Evolutionary conservation across 169 alveolate species (phyloP).

Genomic region (Plasmodium chabaudi): DNA sequence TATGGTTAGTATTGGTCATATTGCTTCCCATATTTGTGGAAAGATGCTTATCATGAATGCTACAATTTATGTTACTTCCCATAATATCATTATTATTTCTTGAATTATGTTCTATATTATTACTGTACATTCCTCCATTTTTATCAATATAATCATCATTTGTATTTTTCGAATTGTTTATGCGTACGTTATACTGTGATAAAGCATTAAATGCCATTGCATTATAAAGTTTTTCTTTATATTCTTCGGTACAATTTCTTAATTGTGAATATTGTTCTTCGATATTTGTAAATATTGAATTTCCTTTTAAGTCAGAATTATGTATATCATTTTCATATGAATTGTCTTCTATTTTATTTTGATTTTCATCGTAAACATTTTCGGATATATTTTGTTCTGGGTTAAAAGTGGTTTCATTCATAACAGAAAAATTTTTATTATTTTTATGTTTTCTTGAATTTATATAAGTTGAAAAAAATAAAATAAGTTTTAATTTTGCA

Average conservation of each 20-base stretch:
- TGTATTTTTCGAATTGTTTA: slow-evolving; percentile 7
- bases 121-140: neutral
- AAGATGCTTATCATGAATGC: too few relatives aligned
- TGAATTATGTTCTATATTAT: neutral
- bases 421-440: slow-evolving; percentile 28
- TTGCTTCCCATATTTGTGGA: neutral
- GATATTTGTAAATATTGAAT: slow-evolving; percentile 5
- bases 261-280: slow-evolving; percentile 34
- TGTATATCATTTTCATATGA: slow-evolving; percentile 17
- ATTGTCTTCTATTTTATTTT: slow-evolving; percentile 4
- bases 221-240: slow-evolving; percentile 48
- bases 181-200: slow-evolving; percentile 17
- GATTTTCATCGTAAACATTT: slow-evolving; percentile 29
- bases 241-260: slow-evolving; percentile 22
- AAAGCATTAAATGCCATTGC: slow-evolving; percentile 29
- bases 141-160: slow-evolving; percentile 24
- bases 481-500: slow-evolving; percentile 72
- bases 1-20: neutral
- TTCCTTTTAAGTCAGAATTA: slow-evolving; percentile 2
- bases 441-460: slow-evolving; percentile 38
- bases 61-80: neutral
- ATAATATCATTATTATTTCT: neutral
- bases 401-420: slow-evolving; percentile 28
- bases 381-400: slow-evolving; percentile 14
- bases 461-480: slow-evolving; percentile 71